Evolutionary conservation across 2,329 filamentous ascomycete genomes (phyloP), one percentile per base, ranked within the genome.

Genomic region (Immersiporthe knoxdaviesiana): DNA sequence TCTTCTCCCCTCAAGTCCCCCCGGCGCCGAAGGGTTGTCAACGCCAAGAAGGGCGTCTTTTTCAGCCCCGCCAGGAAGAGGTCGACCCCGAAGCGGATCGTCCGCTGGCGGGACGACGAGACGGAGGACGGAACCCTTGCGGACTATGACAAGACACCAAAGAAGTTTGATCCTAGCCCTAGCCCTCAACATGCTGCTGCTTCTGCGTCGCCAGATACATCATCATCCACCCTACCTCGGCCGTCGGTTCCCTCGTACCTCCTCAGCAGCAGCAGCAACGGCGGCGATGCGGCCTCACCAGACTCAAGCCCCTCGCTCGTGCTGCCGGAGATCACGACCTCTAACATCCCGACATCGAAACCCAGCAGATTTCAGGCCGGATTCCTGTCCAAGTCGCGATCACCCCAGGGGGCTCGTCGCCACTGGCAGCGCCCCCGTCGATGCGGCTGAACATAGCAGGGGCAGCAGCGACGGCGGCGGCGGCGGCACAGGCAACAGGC

Each of bases 51-150:
- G 80, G 88, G 89, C 16, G 84, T 97, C 63, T 87, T 88, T 39
- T 97, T 97, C 76, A 94, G 93, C 1, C 93, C 94, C 0, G 90
- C 90, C 71, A 97, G 92, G 80, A 90, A 92, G 80, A 91, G 90
- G 79, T 85, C 87, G 12, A 87, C 90, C 0, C 78, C 82, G 67
- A 93, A 93, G 79, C 88, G 94, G 70, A 90, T 87, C 60, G 95
- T 99, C 7, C 88, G 95, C 72, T 99, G 96, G 96, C 90, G 93
- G 69, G 94, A 97, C 75, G 96, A 98, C 75, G 93, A 88, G 76
- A 82, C 91, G 2, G 91, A 97, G 76, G 89, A 95, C 65, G 94
- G 94, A 32, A 90, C 91, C 0, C 82, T 98, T 68, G 94, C 92
- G 14, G 96, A 98, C 77, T 97, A 95, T 77, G 92, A 95, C 76